Evolutionary conservation across 441 rosid species (phyloP), one percentile per base, ranked within the genome.

Genomic region (Lepidium campestre): DNA sequence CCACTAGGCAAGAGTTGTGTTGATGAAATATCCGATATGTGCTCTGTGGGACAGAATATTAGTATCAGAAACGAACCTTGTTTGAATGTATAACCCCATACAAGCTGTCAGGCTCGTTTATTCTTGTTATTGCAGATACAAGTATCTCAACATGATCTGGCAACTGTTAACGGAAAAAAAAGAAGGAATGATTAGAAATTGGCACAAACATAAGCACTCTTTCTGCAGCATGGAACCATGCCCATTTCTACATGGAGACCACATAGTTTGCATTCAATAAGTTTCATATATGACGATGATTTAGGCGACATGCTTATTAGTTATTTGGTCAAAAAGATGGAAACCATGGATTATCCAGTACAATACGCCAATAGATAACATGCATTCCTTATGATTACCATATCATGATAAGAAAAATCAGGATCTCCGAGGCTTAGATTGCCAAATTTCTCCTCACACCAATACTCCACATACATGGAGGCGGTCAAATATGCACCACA

Each of bases 41-140:
- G 65, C 49, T 46, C 53, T 63, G 65, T 47, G 15, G 34, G 36
- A 39, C 18, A 56, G 32, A n/a, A 19, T 45, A 36, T 20, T 54
- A 61, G 70, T 32, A 55, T 67, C 44, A 47, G 57, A 54, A 66
- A 67, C 88, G 42, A 40, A 93, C 98, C 86, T 89, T 87, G 76
- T 89, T 89, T 37, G 96, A 87, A 80, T 89, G 96, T 77, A 89
- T 83, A 64, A 89, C 85, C 77, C 97, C 98, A 81, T 94, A 89
- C 74, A 94, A 80, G 85, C 96, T 88, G 83, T 94, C 99, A 12
- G 97, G 96, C 78, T 91, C 97, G 69, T 94, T 91, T 74, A 94
- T 91, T 77, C 82, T 86, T 78, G 87, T 91, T 66, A 91, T 82
- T 67, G 99, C 97, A 35, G 90, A 87, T 71, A 89, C 79, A 74